Conservation (phyloP, 2,329 filamentous ascomycete species). For the Didymella pomorum region DNA sequence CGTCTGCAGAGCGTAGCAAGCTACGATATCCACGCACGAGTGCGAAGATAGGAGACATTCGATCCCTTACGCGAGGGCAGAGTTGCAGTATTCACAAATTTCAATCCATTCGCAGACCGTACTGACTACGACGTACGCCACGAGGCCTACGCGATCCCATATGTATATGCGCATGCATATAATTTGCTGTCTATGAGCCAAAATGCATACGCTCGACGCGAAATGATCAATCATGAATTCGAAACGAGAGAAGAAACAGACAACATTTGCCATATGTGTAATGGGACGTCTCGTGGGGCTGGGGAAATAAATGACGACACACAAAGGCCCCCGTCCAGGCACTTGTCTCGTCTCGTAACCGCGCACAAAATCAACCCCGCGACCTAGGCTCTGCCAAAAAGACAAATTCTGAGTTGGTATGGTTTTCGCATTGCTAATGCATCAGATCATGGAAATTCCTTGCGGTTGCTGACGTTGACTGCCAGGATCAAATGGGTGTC, state of each 20-base stretch:
- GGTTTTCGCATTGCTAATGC: neutral
- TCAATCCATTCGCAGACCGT: neutral
- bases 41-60: neutral
- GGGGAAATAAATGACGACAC: neutral
- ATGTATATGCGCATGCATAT: neutral
- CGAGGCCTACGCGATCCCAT: neutral
- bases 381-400: slow-evolving; percentile 1
- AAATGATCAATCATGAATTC: no score
- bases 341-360: neutral
- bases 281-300: no score
- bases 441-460: neutral
- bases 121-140: neutral
- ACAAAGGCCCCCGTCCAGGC: neutral
- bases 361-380: slow-evolving; percentile 3
- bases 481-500: neutral
- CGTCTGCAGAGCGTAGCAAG: neutral
- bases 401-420: neutral
- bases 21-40: neutral
- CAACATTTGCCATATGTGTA: no score
- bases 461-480: neutral
- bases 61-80: neutral
- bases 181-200: neutral
- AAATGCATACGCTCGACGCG: no score
- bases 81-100: neutral
- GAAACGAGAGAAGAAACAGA: no score